phyloP scores from a whole-genome alignment of 1,284 basidiomycete genomes.

The Earliella scabrosa region DNA sequence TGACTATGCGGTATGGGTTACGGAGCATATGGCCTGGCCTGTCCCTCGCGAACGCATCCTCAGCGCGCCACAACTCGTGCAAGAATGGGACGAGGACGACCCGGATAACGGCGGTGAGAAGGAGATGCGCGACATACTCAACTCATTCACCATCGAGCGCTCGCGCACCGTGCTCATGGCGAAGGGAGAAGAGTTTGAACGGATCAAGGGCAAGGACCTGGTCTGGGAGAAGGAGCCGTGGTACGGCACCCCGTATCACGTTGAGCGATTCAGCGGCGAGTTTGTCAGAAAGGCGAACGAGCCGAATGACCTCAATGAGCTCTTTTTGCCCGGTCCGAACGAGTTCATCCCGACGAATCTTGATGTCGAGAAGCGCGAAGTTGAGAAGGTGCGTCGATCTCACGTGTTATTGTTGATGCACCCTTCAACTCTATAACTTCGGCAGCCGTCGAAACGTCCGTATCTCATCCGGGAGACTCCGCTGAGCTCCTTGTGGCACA shows the following conservation, averaged over 20 bases:
- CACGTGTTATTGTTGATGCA: background rate
- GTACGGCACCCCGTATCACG: constrained; percentile 86
- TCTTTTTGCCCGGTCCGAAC: constrained; percentile 86
- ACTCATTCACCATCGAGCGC: constrained; percentile 61
- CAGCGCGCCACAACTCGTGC: constrained; percentile 74
- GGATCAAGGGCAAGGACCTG: constrained; percentile 46
- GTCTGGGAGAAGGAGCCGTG: constrained; percentile 79
- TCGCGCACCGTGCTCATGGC: constrained; percentile 83
- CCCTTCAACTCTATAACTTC: background rate
- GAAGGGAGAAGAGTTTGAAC: constrained; percentile 67
- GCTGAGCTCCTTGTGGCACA: constrained; percentile 86
- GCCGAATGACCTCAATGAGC: constrained; percentile 65
- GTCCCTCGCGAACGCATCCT: constrained; percentile 83
- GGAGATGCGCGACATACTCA: constrained; percentile 69
- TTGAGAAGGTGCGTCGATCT: constrained; percentile 51
- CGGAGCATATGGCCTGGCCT: constrained; percentile 81
- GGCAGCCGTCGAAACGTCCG: constrained; percentile 75
- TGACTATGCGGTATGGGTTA: constrained; percentile 79
- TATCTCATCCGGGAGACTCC: constrained; percentile 75
- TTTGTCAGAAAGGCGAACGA: constrained; percentile 66
- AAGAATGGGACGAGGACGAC: constrained; percentile 73
- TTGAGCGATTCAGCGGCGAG: constrained; percentile 68
- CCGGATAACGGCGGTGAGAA: constrained; percentile 45
- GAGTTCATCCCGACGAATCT: constrained; percentile 91
- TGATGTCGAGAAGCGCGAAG: constrained; percentile 76